phyloP scores from a whole-genome alignment of 495 filamentous ascomycete genomes.

The Evernia prunastri region DNA sequence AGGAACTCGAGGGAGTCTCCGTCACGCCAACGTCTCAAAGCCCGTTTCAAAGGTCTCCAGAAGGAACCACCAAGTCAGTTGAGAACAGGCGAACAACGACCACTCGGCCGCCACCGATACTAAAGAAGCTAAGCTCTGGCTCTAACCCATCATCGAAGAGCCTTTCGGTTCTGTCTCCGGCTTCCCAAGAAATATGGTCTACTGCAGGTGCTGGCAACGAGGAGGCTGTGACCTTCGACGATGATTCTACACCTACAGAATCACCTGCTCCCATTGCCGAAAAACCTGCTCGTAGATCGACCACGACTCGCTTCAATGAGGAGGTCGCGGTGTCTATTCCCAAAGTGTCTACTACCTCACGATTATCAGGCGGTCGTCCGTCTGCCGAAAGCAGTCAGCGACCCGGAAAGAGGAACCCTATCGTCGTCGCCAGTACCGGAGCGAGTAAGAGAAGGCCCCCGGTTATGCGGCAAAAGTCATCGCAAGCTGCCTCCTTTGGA shows the following conservation, averaged over 20 bases:
- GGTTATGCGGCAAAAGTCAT: conserved; percentile 40
- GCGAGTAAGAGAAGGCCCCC: conserved; percentile 38
- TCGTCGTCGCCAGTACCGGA: conserved; percentile 32
- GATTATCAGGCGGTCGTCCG: conserved; percentile 9
- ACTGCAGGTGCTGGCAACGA: conserved; percentile 4
- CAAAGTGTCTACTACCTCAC: conserved; percentile 8
- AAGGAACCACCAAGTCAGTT: neutral
- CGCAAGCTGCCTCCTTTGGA: conserved; percentile 25
- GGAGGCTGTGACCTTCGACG: conserved; percentile 7
- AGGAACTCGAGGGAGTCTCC: conserved; percentile 4
- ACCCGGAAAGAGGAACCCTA: conserved; percentile 31
- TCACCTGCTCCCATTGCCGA: neutral
- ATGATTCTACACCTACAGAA: conserved; percentile 9
- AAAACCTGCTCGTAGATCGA: conserved; percentile 6
- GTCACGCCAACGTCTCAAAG: conserved; percentile 20
- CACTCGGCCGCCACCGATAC: conserved; percentile 23
- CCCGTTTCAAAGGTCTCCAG: conserved; percentile 7
- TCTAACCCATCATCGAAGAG: conserved; percentile 4
- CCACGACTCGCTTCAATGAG: conserved; percentile 23
- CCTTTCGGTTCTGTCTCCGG: neutral
- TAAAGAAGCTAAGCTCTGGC: conserved; percentile 23
- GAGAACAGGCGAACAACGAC: conserved; percentile 10
- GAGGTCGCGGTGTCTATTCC: conserved; percentile 23
- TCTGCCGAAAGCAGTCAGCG: conserved; percentile 22
- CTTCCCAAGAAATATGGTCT: neutral